A percentile compares a stretch with the other conserved stretches of the same genome.
phyloP scores from a whole-genome alignment of 768 basidiomycete genomes.

The Tylopilus balloui region DNA sequence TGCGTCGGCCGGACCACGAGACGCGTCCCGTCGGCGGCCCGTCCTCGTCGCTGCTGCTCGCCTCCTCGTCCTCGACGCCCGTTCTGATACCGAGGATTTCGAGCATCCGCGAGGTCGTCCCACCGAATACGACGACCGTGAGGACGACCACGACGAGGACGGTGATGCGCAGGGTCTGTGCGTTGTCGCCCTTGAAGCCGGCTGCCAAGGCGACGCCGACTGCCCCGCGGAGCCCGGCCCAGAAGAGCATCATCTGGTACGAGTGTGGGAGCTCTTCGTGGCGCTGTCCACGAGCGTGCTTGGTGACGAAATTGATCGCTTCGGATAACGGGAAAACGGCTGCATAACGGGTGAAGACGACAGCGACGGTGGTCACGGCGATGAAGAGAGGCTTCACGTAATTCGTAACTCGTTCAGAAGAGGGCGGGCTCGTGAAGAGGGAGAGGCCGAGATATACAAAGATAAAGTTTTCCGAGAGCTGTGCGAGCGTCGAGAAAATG shows the following conservation, averaged over 20 bases:
- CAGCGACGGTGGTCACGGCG: constrained; percentile 83
- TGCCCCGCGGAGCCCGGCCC: constrained; percentile 95
- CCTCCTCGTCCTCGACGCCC: constrained; percentile 91
- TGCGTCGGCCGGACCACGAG: constrained; percentile 25
- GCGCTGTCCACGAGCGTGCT: constrained; percentile 79
- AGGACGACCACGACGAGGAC: constrained; percentile 94
- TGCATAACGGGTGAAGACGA: constrained; percentile 91
- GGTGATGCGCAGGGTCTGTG: constrained; percentile 85
- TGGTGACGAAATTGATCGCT: constrained; percentile 89
- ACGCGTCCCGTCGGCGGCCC: constrained; percentile 25
- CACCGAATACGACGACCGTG: constrained; percentile 92
- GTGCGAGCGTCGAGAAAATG: constrained; percentile 91
- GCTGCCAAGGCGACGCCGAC: constrained; percentile 97
- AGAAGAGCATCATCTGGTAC: constrained; percentile 99
- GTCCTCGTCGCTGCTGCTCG: constrained; percentile 51
- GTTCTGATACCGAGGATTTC: constrained; percentile 95
- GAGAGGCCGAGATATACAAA: constrained; percentile 98
- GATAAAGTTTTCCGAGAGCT: constrained; percentile 97
- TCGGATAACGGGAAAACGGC: constrained; percentile 96
- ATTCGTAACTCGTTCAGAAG: constrained; percentile 67
- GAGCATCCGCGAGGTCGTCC: constrained; percentile 95
- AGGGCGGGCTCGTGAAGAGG: constrained; percentile 87
- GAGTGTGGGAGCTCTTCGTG: constrained; percentile 92
- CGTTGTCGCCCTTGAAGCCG: constrained; percentile 92
- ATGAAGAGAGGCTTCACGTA: constrained; percentile 97